Conservation (phyloP, 352 stramenopile species). For the Globisporangium polare region DNA sequence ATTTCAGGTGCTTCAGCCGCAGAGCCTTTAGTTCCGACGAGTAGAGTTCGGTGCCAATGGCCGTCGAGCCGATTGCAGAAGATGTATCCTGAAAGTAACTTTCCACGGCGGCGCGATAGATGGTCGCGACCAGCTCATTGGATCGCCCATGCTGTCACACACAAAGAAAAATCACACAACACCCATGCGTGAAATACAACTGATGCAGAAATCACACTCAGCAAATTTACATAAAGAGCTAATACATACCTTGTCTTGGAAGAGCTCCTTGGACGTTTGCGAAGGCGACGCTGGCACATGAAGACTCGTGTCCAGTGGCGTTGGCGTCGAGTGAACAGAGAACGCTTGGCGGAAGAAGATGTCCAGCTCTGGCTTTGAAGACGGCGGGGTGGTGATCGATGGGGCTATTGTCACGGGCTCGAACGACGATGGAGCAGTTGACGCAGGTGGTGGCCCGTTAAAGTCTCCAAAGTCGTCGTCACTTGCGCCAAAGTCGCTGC, state of each 20-base stretch:
- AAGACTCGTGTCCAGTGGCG: constrained; percentile 5
- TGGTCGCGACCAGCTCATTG: constrained; percentile 2
- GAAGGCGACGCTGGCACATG: background rate
- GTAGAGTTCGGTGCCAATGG: constrained; percentile 5
- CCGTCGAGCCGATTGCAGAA: background rate
- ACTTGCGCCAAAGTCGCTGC: background rate
- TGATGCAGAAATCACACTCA: background rate
- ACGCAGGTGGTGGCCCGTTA: background rate
- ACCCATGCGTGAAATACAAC: background rate
- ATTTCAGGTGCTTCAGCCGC: constrained; percentile 63
- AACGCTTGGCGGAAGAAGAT: constrained; percentile 39
- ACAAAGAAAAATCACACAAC: background rate
- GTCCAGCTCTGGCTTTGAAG: constrained; percentile 28
- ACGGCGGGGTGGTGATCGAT: constrained; percentile 2
- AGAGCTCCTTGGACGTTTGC: constrained; percentile 10
- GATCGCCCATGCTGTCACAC: background rate
- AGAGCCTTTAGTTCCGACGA: constrained; percentile 15
- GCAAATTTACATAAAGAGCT: background rate
- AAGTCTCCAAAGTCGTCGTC: constrained; percentile 18
- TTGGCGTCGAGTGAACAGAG: constrained; percentile 14
- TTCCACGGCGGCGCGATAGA: constrained; percentile 17
- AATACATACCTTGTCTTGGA: constrained; percentile 15
- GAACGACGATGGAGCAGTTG: constrained; percentile 1
- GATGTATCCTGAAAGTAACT: constrained; percentile 14
- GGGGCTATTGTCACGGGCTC: background rate